phyloP scores from a whole-genome alignment of 176 grass and related monocot species.

The Oryza australiensis region DNA sequence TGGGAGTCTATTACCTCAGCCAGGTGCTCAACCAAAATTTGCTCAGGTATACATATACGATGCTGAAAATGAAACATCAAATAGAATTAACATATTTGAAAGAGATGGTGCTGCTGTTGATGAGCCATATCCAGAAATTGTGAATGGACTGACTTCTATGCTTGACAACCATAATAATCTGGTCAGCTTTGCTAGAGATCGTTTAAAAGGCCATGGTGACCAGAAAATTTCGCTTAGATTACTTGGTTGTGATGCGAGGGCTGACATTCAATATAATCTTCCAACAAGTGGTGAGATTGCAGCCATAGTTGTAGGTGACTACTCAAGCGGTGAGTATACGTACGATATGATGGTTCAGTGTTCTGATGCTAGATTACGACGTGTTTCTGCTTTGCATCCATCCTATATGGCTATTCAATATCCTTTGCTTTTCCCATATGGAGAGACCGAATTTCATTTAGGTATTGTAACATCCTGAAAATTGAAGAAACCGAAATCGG shows the following conservation, averaged over 20 bases:
- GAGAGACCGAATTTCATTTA: too few relatives aligned
- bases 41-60: conserved; percentile 1
- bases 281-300: neutral
- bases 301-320: neutral
- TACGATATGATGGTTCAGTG: too few relatives aligned
- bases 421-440: too few relatives aligned
- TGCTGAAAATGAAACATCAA: neutral
- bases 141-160: neutral
- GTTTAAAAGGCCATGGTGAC: neutral
- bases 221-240: neutral
- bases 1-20: neutral
- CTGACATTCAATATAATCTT: neutral
- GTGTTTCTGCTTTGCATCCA: too few relatives aligned
- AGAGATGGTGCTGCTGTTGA: neutral
- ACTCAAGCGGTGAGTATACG: too few relatives aligned
- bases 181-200: neutral
- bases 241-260: neutral
- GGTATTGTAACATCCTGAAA: too few relatives aligned
- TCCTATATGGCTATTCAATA: too few relatives aligned
- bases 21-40: neutral
- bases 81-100: neutral
- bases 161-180: neutral
- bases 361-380: too few relatives aligned
- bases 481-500: too few relatives aligned
- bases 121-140: neutral